Conservation (phyloP, 768 basidiomycete species). For the Trametes sanguinea region DNA sequence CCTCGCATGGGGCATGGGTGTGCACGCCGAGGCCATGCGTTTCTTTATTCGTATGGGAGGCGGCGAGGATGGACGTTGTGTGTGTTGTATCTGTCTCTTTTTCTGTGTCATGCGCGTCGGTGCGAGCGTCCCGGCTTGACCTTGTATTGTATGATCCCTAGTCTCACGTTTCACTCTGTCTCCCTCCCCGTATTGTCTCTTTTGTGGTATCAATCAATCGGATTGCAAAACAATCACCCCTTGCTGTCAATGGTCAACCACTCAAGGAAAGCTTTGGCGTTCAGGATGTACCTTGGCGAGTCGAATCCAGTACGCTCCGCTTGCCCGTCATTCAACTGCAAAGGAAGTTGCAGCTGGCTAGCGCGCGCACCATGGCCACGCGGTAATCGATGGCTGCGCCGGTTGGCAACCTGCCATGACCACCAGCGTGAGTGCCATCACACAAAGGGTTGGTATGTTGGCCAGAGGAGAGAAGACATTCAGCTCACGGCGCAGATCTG, state of each 20-base stretch:
- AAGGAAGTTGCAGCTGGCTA: too few relatives aligned
- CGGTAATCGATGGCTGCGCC: too few relatives aligned
- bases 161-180: conserved; percentile 4
- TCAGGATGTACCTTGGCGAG: too few relatives aligned
- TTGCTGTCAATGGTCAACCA: neutral
- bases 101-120: conserved; percentile 8
- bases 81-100: conserved; percentile 19
- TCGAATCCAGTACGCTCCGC: too few relatives aligned
- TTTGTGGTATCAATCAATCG: conserved; percentile 7
- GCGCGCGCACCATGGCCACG: too few relatives aligned
- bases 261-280: too few relatives aligned
- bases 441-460: too few relatives aligned
- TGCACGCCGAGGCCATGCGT: neutral
- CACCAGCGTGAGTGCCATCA: too few relatives aligned
- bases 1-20: neutral
- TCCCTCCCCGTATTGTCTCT: conserved; percentile 4
- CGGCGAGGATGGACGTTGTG: conserved; percentile 11
- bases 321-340: too few relatives aligned
- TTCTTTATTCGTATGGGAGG: neutral
- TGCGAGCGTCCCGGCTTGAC: conserved; percentile 14
- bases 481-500: too few relatives aligned
- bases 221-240: neutral
- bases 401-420: too few relatives aligned
- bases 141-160: conserved; percentile 23
- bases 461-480: too few relatives aligned